Evolutionary conservation across 352 stramenopile species (phyloP), one percentile per base, ranked within the genome.

Genomic region (Pythium apleroticum): DNA sequence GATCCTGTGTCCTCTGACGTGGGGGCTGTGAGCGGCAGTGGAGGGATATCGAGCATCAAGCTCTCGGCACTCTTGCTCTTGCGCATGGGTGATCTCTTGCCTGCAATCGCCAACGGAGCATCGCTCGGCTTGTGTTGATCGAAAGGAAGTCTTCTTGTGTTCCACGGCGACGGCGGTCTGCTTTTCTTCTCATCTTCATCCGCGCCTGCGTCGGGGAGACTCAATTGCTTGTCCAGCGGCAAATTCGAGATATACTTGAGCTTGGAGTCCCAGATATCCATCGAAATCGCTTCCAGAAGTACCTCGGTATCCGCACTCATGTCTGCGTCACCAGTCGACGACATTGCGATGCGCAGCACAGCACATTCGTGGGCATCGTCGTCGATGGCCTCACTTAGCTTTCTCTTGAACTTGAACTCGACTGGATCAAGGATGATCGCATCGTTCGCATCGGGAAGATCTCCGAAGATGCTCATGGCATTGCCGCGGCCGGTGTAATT

Each of bases 231-330:
- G 24, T 72, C 75, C 24, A 92, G 68, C 5, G 84, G 82, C 14
- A 93, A 65, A 57, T 91, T 93, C 14, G 88, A 93, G 19, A 79
- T 83, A 57, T 93, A 93, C 71, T 94, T 93, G 41, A 95, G 73
- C 24, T 89, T 86, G 12, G 81, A 84, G 52, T 90, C 80, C 78
- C 82, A 96, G 59, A 96, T 90, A 60, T 94, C 84, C 74, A 89
- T 92, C 15, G 88, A 88, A 48, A 96, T 96, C 3, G 88, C 88
- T 70, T 96, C 88, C 12, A 96, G 50, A 3, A 96, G 58, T 10
- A 96, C 84, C 66, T 96, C 88, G 0, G 85, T 78, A 41, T 94
- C 86, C 20, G 83, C 78, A 17, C 66, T 84, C 66, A 78, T 76
- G 30, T 88, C 78, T 24, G 62, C 66, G 31, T 90, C 79, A 54